These are phyloP conservation scores for Leishmania tropica DNA, from an alignment of 208 protist species.

Conservation along the genomic window DNA sequence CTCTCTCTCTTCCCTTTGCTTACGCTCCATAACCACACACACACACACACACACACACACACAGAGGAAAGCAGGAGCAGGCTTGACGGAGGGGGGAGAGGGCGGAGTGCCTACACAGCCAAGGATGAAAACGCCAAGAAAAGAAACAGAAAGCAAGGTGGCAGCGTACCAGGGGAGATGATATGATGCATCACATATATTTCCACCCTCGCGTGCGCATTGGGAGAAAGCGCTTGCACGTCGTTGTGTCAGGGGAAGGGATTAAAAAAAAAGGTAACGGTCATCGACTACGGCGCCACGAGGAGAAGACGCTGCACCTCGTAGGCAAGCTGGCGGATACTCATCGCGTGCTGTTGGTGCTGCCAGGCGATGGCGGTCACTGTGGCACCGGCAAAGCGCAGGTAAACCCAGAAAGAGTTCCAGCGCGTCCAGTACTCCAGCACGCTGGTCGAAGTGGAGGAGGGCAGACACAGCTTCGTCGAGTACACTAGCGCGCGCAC, in stretches of 20 bases:
- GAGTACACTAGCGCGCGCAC: conserved; percentile 14
- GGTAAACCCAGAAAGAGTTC: conserved; percentile 21
- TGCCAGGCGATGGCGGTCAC: conserved; percentile 23
- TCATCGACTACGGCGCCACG: conserved; percentile 1
- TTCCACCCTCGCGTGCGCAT: neutral
- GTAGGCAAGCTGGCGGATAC: conserved; percentile 11
- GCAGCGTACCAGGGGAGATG: neutral
- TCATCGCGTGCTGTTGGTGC: conserved; percentile 7
- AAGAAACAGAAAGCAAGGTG: neutral
- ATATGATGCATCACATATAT: neutral
- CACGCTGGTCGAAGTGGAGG: neutral
- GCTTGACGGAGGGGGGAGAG: neutral
- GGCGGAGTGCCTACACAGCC: neutral
- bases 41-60: conserved; percentile 4
- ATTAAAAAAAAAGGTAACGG: no score
- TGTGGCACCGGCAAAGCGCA: conserved; percentile 18
- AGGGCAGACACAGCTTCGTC: neutral
- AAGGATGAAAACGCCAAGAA: neutral
- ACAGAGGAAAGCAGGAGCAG: neutral
- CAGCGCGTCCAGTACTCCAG: conserved; percentile 25
- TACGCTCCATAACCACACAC: neutral
- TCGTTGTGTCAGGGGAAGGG: neutral
- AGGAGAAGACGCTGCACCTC: conserved; percentile 17
- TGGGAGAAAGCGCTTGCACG: neutral
- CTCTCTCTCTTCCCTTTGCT: neutral